A percentile compares a stretch with the other conserved stretches of the same genome.
phyloP scores from a whole-genome alignment of 306 rosid species.

The Abrus precatorius region DNA sequence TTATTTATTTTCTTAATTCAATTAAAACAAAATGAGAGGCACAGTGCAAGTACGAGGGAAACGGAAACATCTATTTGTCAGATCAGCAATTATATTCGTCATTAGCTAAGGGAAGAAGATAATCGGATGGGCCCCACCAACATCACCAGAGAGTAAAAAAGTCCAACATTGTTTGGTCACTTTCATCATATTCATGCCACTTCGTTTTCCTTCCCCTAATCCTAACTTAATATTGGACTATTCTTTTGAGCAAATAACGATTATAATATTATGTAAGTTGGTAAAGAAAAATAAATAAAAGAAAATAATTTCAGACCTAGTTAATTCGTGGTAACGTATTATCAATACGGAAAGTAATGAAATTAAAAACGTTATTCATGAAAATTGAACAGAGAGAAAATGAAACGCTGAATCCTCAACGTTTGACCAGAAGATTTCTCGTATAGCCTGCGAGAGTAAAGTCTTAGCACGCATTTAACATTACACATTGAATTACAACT shows the following conservation, averaged over 20 bases:
- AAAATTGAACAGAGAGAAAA: not conserved
- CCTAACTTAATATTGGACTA: constrained; percentile 6
- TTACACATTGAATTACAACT: constrained; percentile 8
- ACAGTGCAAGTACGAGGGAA: not conserved
- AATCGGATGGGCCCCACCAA: not conserved
- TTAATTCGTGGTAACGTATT: not conserved
- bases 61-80: not conserved
- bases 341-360: not conserved
- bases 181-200: constrained; percentile 29
- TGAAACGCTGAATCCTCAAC: not conserved
- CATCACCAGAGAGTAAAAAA: constrained; percentile 3
- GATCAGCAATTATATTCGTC: not conserved
- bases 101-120: not conserved
- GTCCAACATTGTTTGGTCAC: constrained; percentile 30
- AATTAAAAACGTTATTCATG: not conserved
- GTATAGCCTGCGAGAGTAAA: not conserved
- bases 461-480: not conserved
- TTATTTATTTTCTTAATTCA: too few species aligned
- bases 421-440: not conserved
- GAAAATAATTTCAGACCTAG: not conserved
- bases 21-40: too few species aligned
- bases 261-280: not conserved
- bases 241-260: not conserved
- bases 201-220: not conserved
- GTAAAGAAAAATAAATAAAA: not conserved